These are phyloP conservation scores for Gaeumannomyces sp. DNA, from an alignment of 2,329 filamentous ascomycete species.

Conservation along the genomic window DNA sequence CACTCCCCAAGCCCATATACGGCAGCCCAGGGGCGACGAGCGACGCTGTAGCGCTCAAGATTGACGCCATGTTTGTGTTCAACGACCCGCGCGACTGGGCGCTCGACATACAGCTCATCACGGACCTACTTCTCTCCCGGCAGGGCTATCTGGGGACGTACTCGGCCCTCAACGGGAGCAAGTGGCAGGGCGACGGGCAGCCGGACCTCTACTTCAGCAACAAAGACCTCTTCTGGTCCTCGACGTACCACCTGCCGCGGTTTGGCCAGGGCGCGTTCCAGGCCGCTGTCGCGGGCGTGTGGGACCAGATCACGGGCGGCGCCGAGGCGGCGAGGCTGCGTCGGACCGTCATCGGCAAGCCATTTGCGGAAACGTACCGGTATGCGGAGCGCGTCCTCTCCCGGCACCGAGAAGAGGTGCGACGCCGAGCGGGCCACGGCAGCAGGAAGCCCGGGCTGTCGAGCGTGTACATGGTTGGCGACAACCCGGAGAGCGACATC, in stretches of 20 bases:
- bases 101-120: constrained; percentile 76
- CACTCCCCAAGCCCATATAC: constrained; percentile 40
- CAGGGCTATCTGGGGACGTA: constrained; percentile 76
- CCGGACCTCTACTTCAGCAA: constrained; percentile 83
- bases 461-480: constrained; percentile 90
- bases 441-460: constrained; percentile 40
- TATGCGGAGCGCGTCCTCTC: constrained; percentile 74
- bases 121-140: constrained; percentile 75
- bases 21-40: neutral
- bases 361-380: constrained; percentile 67
- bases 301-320: constrained; percentile 65
- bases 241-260: constrained; percentile 75
- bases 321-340: constrained; percentile 47
- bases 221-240: constrained; percentile 83
- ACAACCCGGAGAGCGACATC: constrained; percentile 87
- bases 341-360: constrained; percentile 76
- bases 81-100: constrained; percentile 97
- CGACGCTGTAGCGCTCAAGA: constrained; percentile 51
- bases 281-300: constrained; percentile 73
- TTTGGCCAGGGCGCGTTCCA: constrained; percentile 90
- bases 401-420: constrained; percentile 45
- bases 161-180: constrained; percentile 66
- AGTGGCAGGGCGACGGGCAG: constrained; percentile 79
- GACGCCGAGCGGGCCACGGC: constrained; percentile 7
- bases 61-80: constrained; percentile 89